Base-by-base conservation (phyloP, 148 eudicot genomes). In the Fallopia convolvulus region DNA sequence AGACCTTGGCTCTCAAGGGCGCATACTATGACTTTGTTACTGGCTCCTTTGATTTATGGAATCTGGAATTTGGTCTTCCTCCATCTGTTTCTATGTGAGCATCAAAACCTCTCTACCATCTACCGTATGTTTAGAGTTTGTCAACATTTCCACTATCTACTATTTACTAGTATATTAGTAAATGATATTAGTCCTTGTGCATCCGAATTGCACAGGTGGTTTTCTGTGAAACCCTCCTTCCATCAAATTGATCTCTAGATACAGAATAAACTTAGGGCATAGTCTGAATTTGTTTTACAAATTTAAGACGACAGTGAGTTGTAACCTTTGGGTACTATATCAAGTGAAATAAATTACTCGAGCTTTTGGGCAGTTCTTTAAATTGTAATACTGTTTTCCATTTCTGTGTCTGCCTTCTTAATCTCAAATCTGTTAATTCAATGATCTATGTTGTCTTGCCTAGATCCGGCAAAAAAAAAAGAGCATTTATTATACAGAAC, bases 11-110 rank as follows among this genome's bases (percentile, higher is more conserved):
- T 1, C 23, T 94, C 30, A 89, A 86, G 82, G 98, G 98, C 14
- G 98, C 88, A 32, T 93, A 94, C 76, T 94, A 94, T 50, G 90
- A 94, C 73, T 94, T 94, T 56, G 89, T 92, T 12, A 86, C 88
- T 26, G 93, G 98, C 23, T 6, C 78, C n/a, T 94, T 92, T 63
- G 92, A 94, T 78, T 82, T 85, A 4, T 94, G 98, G 98, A 77
- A 80, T 77, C 88, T 92, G 21, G 92, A 90, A 53, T 85, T 82
- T 72, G 70, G 79, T 75, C 14, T 87, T 18, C 58, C 92, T 8
- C 79, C 89, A 60, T 78, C 86, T 36, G 49, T 60, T 48, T 63
- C 78, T 20, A 81, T 77, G 26, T 89, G 72, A 83, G 8, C 42
- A 66, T 63, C n/a, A 63, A 12, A 61, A 61, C 63, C 11, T 56